phyloP scores from a whole-genome alignment of 2,329 filamentous ascomycete genomes.

The Aureobasidium zeae region DNA sequence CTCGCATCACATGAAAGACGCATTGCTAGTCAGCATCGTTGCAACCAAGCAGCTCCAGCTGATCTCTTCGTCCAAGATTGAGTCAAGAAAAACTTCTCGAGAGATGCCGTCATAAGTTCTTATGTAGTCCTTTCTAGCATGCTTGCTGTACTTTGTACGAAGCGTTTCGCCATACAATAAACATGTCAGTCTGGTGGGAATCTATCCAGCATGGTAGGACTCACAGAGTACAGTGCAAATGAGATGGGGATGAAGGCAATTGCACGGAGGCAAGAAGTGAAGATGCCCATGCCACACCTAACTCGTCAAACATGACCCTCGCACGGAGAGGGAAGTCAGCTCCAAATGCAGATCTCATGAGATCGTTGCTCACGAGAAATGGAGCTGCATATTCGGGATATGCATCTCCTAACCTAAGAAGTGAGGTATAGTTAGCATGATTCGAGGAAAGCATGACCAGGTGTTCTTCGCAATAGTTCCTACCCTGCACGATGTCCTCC shows the following conservation, averaged over 20 bases:
- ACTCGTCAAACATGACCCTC: slow-evolving; percentile 28
- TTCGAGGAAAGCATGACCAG: too few relatives aligned
- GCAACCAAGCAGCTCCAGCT: too few relatives aligned
- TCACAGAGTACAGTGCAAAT: slow-evolving; percentile 34
- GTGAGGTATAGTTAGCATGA: too few relatives aligned
- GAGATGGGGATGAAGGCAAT: slow-evolving; percentile 39
- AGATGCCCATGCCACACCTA: slow-evolving; percentile 36
- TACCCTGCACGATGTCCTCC: too few relatives aligned
- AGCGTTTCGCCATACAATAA: slow-evolving; percentile 32
- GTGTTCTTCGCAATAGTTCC: too few relatives aligned
- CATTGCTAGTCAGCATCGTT: too few relatives aligned
- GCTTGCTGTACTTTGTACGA: slow-evolving; percentile 32
- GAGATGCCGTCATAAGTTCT: too few relatives aligned
- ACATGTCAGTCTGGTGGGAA: slow-evolving; percentile 8
- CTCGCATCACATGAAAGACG: too few relatives aligned
- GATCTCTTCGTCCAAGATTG: too few relatives aligned
- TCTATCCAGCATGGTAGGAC: neutral
- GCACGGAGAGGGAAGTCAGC: slow-evolving; percentile 36
- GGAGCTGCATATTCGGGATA: slow-evolving; percentile 36
- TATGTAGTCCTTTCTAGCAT: too few relatives aligned
- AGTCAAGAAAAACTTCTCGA: too few relatives aligned
- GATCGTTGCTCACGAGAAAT: slow-evolving; percentile 37
- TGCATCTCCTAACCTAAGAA: too few relatives aligned
- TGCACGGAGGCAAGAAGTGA: slow-evolving; percentile 34
- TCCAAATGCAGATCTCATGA: slow-evolving; percentile 35